Evolutionary conservation across 768 basidiomycete species (phyloP).

Genomic region (Podaxis sp.): DNA sequence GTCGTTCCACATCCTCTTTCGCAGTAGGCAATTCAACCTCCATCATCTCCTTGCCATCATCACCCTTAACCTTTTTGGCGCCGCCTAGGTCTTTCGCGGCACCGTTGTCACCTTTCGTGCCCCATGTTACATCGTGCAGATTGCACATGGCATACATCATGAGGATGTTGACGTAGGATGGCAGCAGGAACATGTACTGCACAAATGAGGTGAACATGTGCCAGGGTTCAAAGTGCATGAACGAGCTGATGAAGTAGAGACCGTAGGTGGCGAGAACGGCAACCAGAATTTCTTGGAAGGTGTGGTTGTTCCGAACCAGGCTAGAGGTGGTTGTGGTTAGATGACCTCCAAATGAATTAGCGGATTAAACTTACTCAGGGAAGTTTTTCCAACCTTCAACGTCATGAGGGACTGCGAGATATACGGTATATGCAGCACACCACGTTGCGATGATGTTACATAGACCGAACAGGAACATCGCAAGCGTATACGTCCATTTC

Average conservation of each 20-base stretch:
- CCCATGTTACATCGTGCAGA: constrained; percentile 88
- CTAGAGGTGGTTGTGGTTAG: constrained; percentile 27
- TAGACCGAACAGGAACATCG: constrained; percentile 77
- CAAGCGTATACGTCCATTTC: constrained; percentile 78
- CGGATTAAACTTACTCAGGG: constrained; percentile 49
- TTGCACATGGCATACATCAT: constrained; percentile 98
- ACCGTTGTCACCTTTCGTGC: constrained; percentile 92
- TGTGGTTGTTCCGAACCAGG: constrained; percentile 61
- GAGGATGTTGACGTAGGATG: constrained; percentile 75
- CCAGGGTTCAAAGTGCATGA: constrained; percentile 95
- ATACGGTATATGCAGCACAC: constrained; percentile 92
- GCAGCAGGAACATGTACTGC: constrained; percentile 90
- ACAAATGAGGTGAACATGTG: constrained; percentile 94
- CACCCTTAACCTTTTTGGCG: constrained; percentile 85
- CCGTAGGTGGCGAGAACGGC: constrained; percentile 77
- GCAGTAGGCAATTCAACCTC: constrained; percentile 83
- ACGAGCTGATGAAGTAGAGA: constrained; percentile 81
- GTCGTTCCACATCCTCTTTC: constrained; percentile 83
- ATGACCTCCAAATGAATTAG: not conserved
- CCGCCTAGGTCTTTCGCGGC: constrained; percentile 85
- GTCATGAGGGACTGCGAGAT: constrained; percentile 76
- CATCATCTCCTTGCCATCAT: constrained; percentile 82
- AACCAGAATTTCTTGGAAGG: constrained; percentile 83
- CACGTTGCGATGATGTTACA: constrained; percentile 80
- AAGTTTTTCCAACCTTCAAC: constrained; percentile 75